Evolutionary conservation across 1,139 yeast species (phyloP), one percentile per base, ranked within the genome.

Genomic region (Pichia norvegensis): DNA sequence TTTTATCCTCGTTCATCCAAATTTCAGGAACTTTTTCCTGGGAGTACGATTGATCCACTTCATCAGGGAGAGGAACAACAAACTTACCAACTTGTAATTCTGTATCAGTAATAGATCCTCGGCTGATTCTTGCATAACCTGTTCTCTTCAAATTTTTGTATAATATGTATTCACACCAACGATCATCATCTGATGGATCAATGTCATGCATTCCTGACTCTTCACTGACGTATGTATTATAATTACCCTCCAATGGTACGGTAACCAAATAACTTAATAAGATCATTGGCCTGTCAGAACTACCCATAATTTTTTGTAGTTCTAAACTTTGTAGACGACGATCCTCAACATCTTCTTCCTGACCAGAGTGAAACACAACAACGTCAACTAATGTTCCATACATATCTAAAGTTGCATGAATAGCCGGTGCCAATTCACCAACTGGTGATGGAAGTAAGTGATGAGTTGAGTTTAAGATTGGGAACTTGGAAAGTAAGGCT

Each of bases 381-480:
- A 92, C 85, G 62, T 92, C 98, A 17, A 92, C 86, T 29, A 72
- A 60, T 59, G 81, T 83, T 17, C 96, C 96, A 64, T 87, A 90
- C 33, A 92, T 85, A 55, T 88, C 94, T 54, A 92, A 69, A 2
- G 97, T 90, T 2, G 98, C 98, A 64, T 85, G 95, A 54, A 92
- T 92, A 1, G 97, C 98, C 4, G 98, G 98, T 0, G 98, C 98
- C 50, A 92, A 72, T 68, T 92, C 98, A 35, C 98, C 98, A 29
- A 86, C 96, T 2, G 98, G 98, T 2, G 96, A 82, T 8, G 98
- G 97, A 51, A 92, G 69, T 57, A 92, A 71, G 63, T 88, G 95
- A 65, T 92, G 98, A 1, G 90, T 80, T 2, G 97, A 87, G 60
- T 83, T 77, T 50, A 92, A 58, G 52, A 92, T 92, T 27, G 98